A percentile compares a stretch with the other conserved stretches of the same genome.
Evolutionary conservation across 2,329 filamentous ascomycete genomes (phyloP).

Genomic region (Paraphaeosphaeria sporulosa): DNA sequence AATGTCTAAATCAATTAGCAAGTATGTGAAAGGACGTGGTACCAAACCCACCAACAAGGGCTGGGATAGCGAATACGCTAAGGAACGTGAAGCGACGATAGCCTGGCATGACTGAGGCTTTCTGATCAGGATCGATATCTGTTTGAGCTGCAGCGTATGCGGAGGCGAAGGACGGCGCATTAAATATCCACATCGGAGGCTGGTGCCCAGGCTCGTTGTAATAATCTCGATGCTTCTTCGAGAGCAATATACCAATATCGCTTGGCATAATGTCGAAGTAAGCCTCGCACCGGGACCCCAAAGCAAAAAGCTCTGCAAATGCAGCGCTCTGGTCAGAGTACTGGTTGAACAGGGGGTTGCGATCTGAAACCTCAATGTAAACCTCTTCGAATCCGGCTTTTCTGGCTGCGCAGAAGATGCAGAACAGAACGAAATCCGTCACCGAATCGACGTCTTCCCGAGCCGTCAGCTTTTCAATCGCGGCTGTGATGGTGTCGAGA

Average conservation of each 20-base stretch:
- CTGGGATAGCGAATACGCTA: constrained; percentile 69
- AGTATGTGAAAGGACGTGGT: constrained; percentile 11
- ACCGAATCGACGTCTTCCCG: constrained; percentile 35
- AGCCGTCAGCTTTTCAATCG: constrained; percentile 34
- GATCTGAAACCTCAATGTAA: constrained; percentile 68
- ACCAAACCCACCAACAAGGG: constrained; percentile 55
- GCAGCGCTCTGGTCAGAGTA: constrained; percentile 70
- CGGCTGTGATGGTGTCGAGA: constrained; percentile 40
- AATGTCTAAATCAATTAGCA: constrained; percentile 55
- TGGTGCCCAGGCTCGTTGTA: constrained; percentile 53
- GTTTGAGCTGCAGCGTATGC: constrained; percentile 62
- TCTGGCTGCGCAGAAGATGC: constrained; percentile 65
- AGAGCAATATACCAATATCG: constrained; percentile 45
- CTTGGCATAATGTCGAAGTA: constrained; percentile 64
- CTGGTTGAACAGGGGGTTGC: constrained; percentile 67
- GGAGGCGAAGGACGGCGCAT: constrained; percentile 58
- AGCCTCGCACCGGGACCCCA: constrained; percentile 68
- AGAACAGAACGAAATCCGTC: constrained; percentile 63
- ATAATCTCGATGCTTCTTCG: constrained; percentile 51
- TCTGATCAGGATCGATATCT: constrained; percentile 59
- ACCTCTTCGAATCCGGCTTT: constrained; percentile 68
- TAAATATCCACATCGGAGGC: constrained; percentile 60
- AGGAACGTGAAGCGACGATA: constrained; percentile 64
- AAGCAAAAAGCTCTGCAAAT: constrained; percentile 69
- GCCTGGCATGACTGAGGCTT: constrained; percentile 53